Percentiles rank a stretch among this genome's conserved stretches.
These are phyloP conservation scores for Maudiozyma pseudohumilis DNA, from an alignment of 805 yeast genomes.

Conservation along the genomic window DNA sequence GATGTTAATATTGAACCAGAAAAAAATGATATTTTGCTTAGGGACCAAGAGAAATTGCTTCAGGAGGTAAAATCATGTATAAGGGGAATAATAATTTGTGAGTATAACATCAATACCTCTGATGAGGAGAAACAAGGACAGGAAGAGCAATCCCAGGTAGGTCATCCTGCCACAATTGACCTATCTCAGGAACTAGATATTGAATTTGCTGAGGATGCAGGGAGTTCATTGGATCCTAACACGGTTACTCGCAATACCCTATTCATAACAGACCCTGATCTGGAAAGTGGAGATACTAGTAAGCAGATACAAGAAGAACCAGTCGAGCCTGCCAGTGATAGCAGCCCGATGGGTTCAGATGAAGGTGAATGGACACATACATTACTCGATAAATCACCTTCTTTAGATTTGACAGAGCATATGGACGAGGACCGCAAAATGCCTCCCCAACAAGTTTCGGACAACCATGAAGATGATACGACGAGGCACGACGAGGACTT, in stretches of 20 bases:
- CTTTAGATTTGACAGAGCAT: background rate
- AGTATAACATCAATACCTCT: too few relatives aligned
- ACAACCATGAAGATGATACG: slow-evolving; percentile 5
- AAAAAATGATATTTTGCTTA: slow-evolving; percentile 33
- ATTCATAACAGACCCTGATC: too few relatives aligned
- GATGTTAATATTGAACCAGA: slow-evolving; percentile 39
- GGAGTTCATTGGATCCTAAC: too few relatives aligned
- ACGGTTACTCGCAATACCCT: too few relatives aligned
- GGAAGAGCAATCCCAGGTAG: too few relatives aligned
- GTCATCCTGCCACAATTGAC: too few relatives aligned
- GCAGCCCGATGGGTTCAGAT: slow-evolving; percentile 12
- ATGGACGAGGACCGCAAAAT: background rate
- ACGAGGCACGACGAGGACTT: slow-evolving; percentile 12
- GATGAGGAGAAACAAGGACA: too few relatives aligned
- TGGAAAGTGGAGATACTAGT: too few relatives aligned
- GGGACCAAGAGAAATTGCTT: slow-evolving; percentile 15
- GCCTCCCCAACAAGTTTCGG: background rate
- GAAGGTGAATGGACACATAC: slow-evolving; percentile 11
- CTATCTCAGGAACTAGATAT: too few relatives aligned
- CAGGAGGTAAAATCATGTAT: too few relatives aligned
- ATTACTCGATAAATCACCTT: slow-evolving; percentile 3
- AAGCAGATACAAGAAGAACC: background rate
- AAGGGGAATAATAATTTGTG: too few relatives aligned
- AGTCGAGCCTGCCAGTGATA: slow-evolving; percentile 6
- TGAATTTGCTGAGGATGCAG: too few relatives aligned